Evolutionary conservation across 306 rosid species (phyloP), one percentile per base, ranked within the genome.

Genomic region (Comarum palustre): DNA sequence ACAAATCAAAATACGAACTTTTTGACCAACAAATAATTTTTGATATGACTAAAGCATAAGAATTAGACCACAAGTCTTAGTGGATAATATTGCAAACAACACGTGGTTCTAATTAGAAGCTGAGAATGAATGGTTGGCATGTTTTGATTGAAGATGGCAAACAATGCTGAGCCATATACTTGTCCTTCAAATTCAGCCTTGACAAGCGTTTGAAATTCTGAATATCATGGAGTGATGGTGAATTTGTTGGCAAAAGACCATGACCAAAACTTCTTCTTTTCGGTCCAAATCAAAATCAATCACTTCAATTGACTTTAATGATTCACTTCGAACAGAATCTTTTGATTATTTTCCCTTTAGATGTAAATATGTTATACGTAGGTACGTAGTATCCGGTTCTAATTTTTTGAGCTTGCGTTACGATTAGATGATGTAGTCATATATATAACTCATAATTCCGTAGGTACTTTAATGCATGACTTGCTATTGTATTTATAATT

Each of bases 341-440:
- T 39, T 39, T 7, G 11, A 39, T 39, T 75, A 47, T 75, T 66
- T 29, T 54, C 79, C 73, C 68, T 67, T 67, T 65, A 54, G 6
- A 66, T 27, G 38, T 67, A 45, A 45, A 52, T 17, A 54, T 22
- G 43, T 63, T 75, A n/a, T n/a, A n/a, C 48, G 8, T 27, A 24
- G 5, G 8, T 29, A 25, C 42, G 8, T 8, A 3, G 7, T 55
- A 27, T 58, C 3, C 3, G 20, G 39, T 27, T 29, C n/a, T 11
- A 24, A 55, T 55, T 13, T 55, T 9, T 10, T 20, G 9, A n/a
- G 31, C 31, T 29, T 29, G 31, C 31, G 2, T 29, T 29, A 29
- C 31, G 31, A 29, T 29, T 29, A 29, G 31, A 29, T 29, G 31
- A 29, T 29, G 31, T 29, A 29, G 31, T 2, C 31, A n/a, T n/a